Base-by-base conservation (phyloP, 75 land plant genomes). In the Pinus tabuliformis region DNA sequence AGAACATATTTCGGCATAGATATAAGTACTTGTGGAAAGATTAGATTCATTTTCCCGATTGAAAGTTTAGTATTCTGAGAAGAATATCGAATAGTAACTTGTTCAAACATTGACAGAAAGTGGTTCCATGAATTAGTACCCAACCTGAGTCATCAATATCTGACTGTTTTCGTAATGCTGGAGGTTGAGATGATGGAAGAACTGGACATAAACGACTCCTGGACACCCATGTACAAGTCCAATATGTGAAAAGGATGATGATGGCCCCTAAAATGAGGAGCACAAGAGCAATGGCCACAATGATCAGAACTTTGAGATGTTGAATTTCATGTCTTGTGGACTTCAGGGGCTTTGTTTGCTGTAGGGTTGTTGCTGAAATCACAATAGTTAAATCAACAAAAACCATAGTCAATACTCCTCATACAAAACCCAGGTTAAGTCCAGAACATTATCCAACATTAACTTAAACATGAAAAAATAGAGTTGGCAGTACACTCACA, bases 191-290 rank as follows among this genome's bases (percentile, higher is more conserved):
- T 68, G 45, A 52, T 68, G 49, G 22, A 68, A 39, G 12, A 68
- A 39, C 24, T 42, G 72, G 49, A 1, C 21, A 20, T 20, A 45
- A 68, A 68, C 42, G 33, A 2, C 8, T 42, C 24, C 18, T 68
- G 54, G 11, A 18, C 24, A 68, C 54, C 22, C 72, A 42, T 7
- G 22, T 68, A 39, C 24, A 68, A 68, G 22, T 68, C n/a, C 24
- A 68, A 68, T 68, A 68, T 42, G 72, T 45, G 42, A 37, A 68
- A n/a, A 68, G 72, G 54, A 68, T n/a, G 54, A 68, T 68, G 72
- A 14, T 68, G 72, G 15, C 52, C 42, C 72, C 72, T 39, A 68
- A 20, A 68, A 68, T 42, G 49, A 68, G 42, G 3, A 12, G 45
- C n/a, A 14, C 24, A 68, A 42, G 9, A 8, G 36, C 11, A 45